These are phyloP conservation scores for Galerina marginata DNA, from an alignment of 768 basidiomycete genomes.

Conservation along the genomic window DNA sequence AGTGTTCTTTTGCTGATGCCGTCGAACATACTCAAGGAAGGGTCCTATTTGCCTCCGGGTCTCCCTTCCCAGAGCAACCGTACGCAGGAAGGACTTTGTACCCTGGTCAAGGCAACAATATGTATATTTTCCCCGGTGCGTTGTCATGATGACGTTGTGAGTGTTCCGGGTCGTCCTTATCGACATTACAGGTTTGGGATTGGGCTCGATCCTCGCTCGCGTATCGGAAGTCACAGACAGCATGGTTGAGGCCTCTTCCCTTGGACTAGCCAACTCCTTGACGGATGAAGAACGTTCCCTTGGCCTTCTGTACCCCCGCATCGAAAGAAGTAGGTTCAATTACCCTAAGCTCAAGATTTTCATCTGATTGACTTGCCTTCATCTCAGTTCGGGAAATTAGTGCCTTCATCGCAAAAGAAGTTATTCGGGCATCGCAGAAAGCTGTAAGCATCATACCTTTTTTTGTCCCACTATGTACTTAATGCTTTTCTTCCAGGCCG, in stretches of 20 bases:
- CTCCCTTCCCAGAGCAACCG: conserved; percentile 74
- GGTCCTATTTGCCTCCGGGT: conserved; percentile 88
- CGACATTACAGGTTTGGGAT: conserved; percentile 63
- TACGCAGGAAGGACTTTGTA: conserved; percentile 63
- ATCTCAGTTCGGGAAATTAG: conserved; percentile 79
- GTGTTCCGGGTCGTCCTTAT: conserved; percentile 13
- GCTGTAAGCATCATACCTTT: conserved; percentile 50
- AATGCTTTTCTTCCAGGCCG: conserved; percentile 41
- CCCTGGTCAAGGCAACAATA: conserved; percentile 94
- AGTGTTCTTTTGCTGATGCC: conserved; percentile 81
- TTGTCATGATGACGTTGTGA: conserved; percentile 17
- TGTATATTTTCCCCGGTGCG: conserved; percentile 81
- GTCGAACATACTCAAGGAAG: conserved; percentile 72
- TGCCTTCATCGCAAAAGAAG: conserved; percentile 69
- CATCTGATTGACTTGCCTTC: background rate
- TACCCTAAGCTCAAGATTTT: background rate
- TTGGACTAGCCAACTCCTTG: conserved; percentile 78
- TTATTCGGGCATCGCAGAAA: conserved; percentile 82
- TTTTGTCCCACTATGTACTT: conserved; percentile 3
- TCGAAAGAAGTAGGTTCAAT: conserved; percentile 63
- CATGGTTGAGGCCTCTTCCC: conserved; percentile 89
- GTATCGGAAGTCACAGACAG: conserved; percentile 75
- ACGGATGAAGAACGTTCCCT: conserved; percentile 67
- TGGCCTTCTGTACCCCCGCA: conserved; percentile 81
- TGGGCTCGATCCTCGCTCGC: conserved; percentile 75